Evolutionary conservation across 2,329 filamentous ascomycete species (phyloP), one percentile per base, ranked within the genome.

Genomic region (Alternaria longipes): DNA sequence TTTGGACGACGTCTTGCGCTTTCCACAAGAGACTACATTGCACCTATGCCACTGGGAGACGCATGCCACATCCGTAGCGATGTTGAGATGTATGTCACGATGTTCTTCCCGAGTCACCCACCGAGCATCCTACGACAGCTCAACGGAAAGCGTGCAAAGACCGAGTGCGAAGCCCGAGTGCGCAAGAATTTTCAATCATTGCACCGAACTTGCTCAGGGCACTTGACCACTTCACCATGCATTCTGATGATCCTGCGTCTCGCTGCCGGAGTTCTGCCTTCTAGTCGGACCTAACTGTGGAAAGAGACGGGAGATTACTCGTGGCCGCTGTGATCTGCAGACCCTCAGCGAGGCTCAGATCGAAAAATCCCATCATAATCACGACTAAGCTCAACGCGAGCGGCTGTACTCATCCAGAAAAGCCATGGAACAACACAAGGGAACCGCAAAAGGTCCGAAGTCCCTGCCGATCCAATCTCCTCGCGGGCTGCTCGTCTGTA

Each of bases 371-470:
- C 20, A 36, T 32, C 20, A 38, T 24, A 46, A 12, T 45, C n/a
- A 51, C 54, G 45, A 51, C 51, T 30, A 58, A 54, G 36, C 58
- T 41, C 40, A 52, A 8, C 45, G 46, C 30, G 36, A 56, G 60
- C 56, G 40, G 56, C 34, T 42, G 34, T 53, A 47, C 22, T 49
- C 52, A 36, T 61, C 20, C 14, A 50, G 49, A 60, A 54, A 38
- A 41, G 42, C 54, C 50, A 64, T 55, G 49, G 54, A 51, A 55
- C 45, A 40, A 45, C 24, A 45, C 20, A n/a, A 58, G 41, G 51
- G 36, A 34, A 40, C 54, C 51, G 38, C 30, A 62, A 32, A 64
- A 62, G 59, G 49, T 36, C 59, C 62, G 56, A 54, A 38, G 47
- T n/a, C 54, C 8, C 30, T 59, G 51, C 59, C 49, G 53, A 59